Percentiles rank a stretch among this genome's conserved stretches.
Evolutionary conservation across 2,329 filamentous ascomycete genomes (phyloP).

Genomic region (Hypoxylon sp.): DNA sequence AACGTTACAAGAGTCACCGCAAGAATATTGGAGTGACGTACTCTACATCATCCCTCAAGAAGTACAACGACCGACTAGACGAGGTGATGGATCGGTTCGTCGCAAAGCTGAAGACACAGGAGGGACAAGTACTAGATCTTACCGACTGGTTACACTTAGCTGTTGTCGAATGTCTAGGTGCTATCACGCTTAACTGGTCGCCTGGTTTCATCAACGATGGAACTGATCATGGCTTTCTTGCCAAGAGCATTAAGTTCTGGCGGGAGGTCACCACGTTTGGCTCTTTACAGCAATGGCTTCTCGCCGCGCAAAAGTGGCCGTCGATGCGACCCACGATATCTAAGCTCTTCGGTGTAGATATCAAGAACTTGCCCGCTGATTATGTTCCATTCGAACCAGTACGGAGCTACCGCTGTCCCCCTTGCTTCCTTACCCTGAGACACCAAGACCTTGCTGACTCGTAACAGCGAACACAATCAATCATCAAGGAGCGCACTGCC

Average conservation of each 20-base stretch:
- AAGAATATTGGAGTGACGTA: conserved; percentile 27
- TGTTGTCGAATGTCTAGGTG: conserved; percentile 27
- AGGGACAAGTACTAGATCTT: conserved; percentile 20
- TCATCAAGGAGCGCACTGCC: conserved; percentile 25
- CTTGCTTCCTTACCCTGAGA: no score
- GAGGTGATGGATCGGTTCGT: conserved; percentile 27
- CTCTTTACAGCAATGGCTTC: conserved; percentile 16
- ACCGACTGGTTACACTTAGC: conserved; percentile 23
- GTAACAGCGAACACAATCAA: background rate
- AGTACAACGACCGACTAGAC: conserved; percentile 23
- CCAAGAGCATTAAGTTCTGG: conserved; percentile 20
- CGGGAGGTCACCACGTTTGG: conserved; percentile 23
- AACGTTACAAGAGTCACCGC: conserved; percentile 28
- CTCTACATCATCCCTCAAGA: conserved; percentile 25
- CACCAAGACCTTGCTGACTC: background rate
- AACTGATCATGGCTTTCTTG: conserved; percentile 19
- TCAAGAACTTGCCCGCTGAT: conserved; percentile 14
- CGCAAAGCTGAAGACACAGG: conserved; percentile 22
- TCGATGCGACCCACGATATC: conserved; percentile 16
- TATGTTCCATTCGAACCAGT: conserved; percentile 30
- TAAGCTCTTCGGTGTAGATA: conserved; percentile 18
- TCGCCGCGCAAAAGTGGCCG: conserved; percentile 21
- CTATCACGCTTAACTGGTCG: conserved; percentile 29
- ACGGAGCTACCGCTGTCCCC: background rate
- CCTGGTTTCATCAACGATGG: conserved; percentile 26